Evolutionary conservation across 2,329 filamentous ascomycete genomes (phyloP).

Genomic region (Truncatella angustata): DNA sequence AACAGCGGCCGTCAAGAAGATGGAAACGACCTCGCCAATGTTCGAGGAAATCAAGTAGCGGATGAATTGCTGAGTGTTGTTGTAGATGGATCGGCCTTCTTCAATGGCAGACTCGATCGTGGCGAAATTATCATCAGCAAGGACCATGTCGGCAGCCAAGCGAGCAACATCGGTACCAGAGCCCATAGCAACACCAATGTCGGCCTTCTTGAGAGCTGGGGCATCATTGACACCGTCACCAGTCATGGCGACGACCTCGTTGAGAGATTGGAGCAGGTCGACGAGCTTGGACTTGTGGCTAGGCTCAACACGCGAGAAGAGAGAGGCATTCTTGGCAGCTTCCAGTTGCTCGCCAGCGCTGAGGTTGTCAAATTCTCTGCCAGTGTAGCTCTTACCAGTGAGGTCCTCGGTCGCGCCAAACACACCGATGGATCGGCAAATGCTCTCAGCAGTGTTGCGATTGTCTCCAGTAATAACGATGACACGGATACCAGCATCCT

Average conservation of each 20-base stretch:
- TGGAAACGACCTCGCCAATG: slow-evolving; percentile 98
- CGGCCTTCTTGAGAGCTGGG: slow-evolving; percentile 94
- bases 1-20: slow-evolving; percentile 93
- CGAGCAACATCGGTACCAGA: slow-evolving; percentile 97
- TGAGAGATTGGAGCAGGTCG: slow-evolving; percentile 87
- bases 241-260: slow-evolving; percentile 98
- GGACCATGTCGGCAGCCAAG: slow-evolving; percentile 96
- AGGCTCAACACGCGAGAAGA: slow-evolving; percentile 96
- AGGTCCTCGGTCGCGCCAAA: slow-evolving; percentile 82
- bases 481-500: slow-evolving; percentile 89
- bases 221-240: slow-evolving; percentile 98
- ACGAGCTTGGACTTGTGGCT: slow-evolving; percentile 97
- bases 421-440: slow-evolving; percentile 95
- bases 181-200: slow-evolving; percentile 99
- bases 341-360: slow-evolving; percentile 75
- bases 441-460: slow-evolving; percentile 94
- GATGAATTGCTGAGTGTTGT: slow-evolving; percentile 99
- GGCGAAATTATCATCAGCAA: slow-evolving; percentile 97
- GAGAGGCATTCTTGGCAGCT: slow-evolving; percentile 79
- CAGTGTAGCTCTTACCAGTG: slow-evolving; percentile 89
- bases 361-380: slow-evolving; percentile 88
- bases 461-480: slow-evolving; percentile 99
- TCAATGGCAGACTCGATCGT: slow-evolving; percentile 96
- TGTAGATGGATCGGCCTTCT: slow-evolving; percentile 97
- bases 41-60: slow-evolving; percentile 98